phyloP scores from a whole-genome alignment of 371 early-diverging fungal genomes.

The Apophysomyces elegans region DNA sequence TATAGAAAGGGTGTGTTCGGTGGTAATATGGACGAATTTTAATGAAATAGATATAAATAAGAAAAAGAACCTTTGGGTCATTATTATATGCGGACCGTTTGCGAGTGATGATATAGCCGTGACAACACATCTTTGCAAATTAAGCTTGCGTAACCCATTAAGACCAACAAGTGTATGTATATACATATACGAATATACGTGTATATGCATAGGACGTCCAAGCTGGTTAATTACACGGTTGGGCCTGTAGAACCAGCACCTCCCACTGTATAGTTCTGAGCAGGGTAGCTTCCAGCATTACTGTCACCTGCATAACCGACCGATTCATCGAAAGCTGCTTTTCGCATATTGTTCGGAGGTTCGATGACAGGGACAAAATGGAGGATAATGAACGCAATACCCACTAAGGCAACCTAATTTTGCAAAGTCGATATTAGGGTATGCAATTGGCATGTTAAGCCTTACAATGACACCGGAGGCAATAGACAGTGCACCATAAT shows the following conservation, averaged over 20 bases:
- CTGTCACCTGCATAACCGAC: conserved; percentile 12
- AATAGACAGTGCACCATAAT: conserved; percentile 18
- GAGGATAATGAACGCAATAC: conserved; percentile 25
- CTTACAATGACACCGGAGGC: conserved; percentile 25
- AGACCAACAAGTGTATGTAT: neutral
- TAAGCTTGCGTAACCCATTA: neutral
- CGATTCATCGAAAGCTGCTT: conserved; percentile 25
- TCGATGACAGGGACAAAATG: conserved; percentile 33
- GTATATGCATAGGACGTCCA: conserved; percentile 19
- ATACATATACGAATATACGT: conserved; percentile 5
- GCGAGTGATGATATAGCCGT: neutral
- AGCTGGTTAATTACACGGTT: conserved; percentile 18
- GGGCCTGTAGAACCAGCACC: conserved; percentile 22
- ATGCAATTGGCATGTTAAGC: neutral
- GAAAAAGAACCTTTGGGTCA: conserved; percentile 14
- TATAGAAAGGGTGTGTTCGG: conserved; percentile 75
- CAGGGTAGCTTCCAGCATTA: conserved; percentile 8
- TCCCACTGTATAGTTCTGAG: conserved; percentile 18
- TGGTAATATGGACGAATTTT: conserved; percentile 38
- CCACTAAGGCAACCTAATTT: conserved; percentile 26
- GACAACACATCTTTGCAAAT: neutral
- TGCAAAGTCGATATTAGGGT: neutral
- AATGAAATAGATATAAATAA: conserved; percentile 11
- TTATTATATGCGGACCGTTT: neutral
- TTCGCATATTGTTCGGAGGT: conserved; percentile 27